These are phyloP conservation scores for Chaetomium fimeti DNA, from an alignment of 495 filamentous ascomycete species.

Conservation along the genomic window DNA sequence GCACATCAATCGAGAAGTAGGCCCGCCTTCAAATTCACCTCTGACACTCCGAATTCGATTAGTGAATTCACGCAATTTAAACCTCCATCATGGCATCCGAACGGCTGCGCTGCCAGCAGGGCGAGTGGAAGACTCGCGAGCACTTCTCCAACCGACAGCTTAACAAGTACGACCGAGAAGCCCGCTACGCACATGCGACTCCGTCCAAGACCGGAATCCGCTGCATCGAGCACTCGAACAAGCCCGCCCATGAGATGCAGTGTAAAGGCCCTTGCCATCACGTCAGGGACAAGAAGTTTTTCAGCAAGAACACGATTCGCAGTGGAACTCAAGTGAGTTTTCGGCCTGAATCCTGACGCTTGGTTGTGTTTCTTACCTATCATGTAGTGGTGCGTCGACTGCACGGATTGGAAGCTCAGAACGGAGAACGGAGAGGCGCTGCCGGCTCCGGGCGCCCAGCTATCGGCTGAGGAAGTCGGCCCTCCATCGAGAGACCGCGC, in stretches of 20 bases:
- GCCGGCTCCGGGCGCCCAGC: conserved; percentile 16
- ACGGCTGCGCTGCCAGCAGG: conserved; percentile 39
- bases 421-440: conserved; percentile 25
- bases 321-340: conserved; percentile 50
- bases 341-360: not conserved
- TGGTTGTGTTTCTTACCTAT: conserved; percentile 9
- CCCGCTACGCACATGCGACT: conserved; percentile 24
- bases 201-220: conserved; percentile 30
- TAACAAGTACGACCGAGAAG: conserved; percentile 31
- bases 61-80: not conserved
- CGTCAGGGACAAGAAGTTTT: conserved; percentile 49
- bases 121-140: conserved; percentile 39
- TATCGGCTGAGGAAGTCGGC: conserved; percentile 14
- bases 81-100: not conserved
- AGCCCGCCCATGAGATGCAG: conserved; percentile 24
- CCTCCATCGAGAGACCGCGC: not conserved
- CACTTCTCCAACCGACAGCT: conserved; percentile 52
- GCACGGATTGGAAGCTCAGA: conserved; percentile 46
- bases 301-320: conserved; percentile 58
- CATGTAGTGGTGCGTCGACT: conserved; percentile 55
- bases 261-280: conserved; percentile 51
- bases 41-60: not conserved
- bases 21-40: not conserved
- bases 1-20: no score
- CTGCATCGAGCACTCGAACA: conserved; percentile 29